Percentiles rank a stretch among this genome's conserved stretches.
phyloP scores from a whole-genome alignment of 1,284 basidiomycete genomes.

The Exsudoporus floridanus region DNA sequence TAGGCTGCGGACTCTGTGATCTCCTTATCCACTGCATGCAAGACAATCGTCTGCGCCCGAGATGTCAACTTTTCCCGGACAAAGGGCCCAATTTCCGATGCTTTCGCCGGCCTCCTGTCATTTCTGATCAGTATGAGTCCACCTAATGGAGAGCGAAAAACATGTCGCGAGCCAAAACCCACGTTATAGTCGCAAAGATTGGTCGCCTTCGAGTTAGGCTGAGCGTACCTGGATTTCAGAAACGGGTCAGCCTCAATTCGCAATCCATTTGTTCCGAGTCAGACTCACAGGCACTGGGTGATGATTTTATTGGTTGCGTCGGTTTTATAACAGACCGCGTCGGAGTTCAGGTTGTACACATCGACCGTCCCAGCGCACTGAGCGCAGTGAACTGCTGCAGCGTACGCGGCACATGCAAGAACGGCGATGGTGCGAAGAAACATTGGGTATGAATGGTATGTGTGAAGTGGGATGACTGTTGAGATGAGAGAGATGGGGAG shows the following conservation, averaged over 20 bases:
- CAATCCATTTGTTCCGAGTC: not conserved
- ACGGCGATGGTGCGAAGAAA: not conserved
- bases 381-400: not conserved
- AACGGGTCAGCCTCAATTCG: not conserved
- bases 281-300: slow-evolving; percentile 2
- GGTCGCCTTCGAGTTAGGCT: no score
- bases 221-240: not conserved
- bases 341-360: not conserved
- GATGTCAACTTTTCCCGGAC: not conserved
- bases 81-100: not conserved
- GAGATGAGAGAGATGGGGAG: not conserved
- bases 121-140: not conserved
- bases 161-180: not conserved
- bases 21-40: no score
- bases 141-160: not conserved
- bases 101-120: not conserved
- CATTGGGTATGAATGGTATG: not conserved
- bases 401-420: slow-evolving; percentile 2
- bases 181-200: slow-evolving; percentile 1
- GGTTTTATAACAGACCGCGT: not conserved
- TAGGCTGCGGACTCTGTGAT: no score
- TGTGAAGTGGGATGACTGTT: not conserved
- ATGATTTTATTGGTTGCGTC: not conserved
- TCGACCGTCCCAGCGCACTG: not conserved
- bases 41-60: no score